Conservation (phyloP, 2,329 filamentous ascomycete genomes). For the Colletotrichum melonis region DNA sequence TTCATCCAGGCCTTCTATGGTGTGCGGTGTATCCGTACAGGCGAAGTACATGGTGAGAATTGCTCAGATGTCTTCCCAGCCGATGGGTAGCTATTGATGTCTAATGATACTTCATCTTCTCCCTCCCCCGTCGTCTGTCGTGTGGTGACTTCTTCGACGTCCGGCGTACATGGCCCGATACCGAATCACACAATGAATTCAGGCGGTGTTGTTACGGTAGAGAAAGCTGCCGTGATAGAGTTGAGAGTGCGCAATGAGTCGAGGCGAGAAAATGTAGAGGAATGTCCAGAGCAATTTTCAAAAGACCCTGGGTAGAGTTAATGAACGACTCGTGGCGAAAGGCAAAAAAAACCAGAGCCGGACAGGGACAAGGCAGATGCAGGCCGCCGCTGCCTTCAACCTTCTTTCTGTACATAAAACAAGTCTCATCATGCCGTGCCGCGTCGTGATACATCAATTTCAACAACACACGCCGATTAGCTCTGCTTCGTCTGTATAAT, state of each 20-base stretch:
- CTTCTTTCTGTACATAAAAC: conserved; percentile 28
- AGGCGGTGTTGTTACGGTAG: background rate
- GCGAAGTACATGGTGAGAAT: background rate
- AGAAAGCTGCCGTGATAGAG: background rate
- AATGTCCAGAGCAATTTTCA: conserved; percentile 3
- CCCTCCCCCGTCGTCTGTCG: background rate
- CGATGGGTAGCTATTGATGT: background rate
- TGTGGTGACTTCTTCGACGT: background rate
- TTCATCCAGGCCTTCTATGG: background rate
- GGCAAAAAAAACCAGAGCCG: background rate
- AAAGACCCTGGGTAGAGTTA: background rate
- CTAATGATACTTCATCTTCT: background rate
- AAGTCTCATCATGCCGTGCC: conserved; percentile 6
- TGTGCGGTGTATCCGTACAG: background rate
- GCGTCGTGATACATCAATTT: background rate
- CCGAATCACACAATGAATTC: conserved; percentile 5
- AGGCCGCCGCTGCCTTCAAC: background rate
- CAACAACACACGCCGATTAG: background rate
- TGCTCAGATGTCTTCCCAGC: background rate
- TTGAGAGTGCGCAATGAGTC: background rate
- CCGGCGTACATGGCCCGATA: conserved; percentile 5
- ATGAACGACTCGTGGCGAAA: conserved; percentile 15
- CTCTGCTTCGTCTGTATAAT: background rate
- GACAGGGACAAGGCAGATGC: conserved; percentile 17
- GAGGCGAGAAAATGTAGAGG: background rate